Evolutionary conservation across 192 early-diverging fungal genomes (phyloP).

Genomic region (Funneliformis geosporum): DNA sequence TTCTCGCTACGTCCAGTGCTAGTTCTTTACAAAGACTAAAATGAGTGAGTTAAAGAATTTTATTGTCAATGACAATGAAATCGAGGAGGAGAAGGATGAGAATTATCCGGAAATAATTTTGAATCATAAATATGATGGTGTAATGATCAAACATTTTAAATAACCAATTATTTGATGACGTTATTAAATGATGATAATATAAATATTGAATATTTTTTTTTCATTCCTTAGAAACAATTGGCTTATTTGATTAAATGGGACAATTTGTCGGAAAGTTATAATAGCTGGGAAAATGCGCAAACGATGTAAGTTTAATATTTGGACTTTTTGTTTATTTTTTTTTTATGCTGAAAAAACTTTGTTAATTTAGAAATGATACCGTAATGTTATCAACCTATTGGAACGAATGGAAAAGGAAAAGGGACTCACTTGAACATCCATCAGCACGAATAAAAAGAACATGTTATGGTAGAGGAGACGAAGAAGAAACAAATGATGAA

Average conservation of each 20-base stretch:
- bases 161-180: no score
- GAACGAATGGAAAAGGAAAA: neutral
- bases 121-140: neutral
- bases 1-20: no score
- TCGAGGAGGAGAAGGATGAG: neutral
- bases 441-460: neutral
- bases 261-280: neutral
- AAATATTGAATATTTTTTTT: neutral
- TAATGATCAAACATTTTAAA: no score
- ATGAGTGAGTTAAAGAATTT: neutral
- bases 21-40: neutral
- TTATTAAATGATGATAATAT: no score
- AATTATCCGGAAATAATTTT: neutral
- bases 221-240: neutral
- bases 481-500: neutral
- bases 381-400: neutral
- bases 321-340: neutral
- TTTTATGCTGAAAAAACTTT: no score
- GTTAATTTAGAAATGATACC: neutral
- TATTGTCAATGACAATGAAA: neutral
- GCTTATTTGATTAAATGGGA: neutral
- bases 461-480: neutral
- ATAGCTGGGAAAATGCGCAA: neutral
- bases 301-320: neutral
- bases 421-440: neutral